phyloP scores from a whole-genome alignment of 768 basidiomycete genomes.

The Melanogaster broomeanus region DNA sequence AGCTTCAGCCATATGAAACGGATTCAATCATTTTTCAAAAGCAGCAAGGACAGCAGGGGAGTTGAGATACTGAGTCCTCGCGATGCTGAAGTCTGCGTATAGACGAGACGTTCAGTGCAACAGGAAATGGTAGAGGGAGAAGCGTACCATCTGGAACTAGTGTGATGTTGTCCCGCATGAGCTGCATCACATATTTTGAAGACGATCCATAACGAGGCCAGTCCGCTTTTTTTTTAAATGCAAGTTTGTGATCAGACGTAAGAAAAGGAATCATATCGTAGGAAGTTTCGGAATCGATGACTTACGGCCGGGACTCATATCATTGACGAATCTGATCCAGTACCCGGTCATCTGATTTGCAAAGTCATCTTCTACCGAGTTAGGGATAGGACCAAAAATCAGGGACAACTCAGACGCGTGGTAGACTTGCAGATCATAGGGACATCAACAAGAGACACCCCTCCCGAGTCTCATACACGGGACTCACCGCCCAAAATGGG shows the following conservation, averaged over 20 bases:
- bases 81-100: constrained; percentile 8
- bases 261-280: background rate
- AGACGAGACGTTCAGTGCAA: background rate
- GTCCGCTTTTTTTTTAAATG: too few species aligned
- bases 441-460: background rate
- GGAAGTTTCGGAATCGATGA: constrained; percentile 6
- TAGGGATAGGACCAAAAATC: constrained; percentile 42
- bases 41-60: constrained; percentile 10
- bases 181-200: constrained; percentile 45
- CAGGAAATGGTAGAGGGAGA: too few species aligned
- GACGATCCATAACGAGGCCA: constrained; percentile 48
- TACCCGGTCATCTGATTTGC: constrained; percentile 51
- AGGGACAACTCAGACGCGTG: constrained; percentile 14
- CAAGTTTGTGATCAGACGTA: background rate
- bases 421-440: constrained; percentile 8
- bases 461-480: background rate
- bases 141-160: constrained; percentile 50
- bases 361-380: constrained; percentile 44
- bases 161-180: constrained; percentile 54
- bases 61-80: constrained; percentile 15
- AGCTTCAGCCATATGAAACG: too few species aligned
- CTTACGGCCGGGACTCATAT: constrained; percentile 57
- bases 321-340: constrained; percentile 57
- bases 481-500: constrained; percentile 49
- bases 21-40: constrained; percentile 15